Percentiles rank a stretch among this genome's conserved stretches.
These are phyloP conservation scores for Rachicladosporium sp. DNA, from an alignment of 2,329 filamentous ascomycete species.

Conservation along the genomic window DNA sequence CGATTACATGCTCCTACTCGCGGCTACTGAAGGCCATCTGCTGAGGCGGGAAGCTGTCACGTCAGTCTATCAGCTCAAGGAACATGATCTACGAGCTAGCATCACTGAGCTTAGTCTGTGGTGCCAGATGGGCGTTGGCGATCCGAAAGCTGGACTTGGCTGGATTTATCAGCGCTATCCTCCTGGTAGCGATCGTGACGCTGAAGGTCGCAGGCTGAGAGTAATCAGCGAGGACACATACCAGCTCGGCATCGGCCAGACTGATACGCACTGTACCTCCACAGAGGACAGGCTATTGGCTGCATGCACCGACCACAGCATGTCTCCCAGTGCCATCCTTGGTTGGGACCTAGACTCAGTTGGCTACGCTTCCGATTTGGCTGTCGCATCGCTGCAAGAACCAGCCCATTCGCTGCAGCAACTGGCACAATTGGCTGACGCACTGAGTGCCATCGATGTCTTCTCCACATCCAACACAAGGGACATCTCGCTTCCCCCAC, in stretches of 20 bases:
- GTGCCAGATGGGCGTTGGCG: slow-evolving; percentile 92
- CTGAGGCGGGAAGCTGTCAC: slow-evolving; percentile 55
- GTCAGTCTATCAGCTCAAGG: slow-evolving; percentile 56
- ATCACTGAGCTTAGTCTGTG: slow-evolving; percentile 84
- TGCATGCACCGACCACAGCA: slow-evolving; percentile 53
- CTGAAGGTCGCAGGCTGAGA: slow-evolving; percentile 54
- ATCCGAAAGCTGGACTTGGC: slow-evolving; percentile 69
- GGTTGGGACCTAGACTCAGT: slow-evolving; percentile 25
- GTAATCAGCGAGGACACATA: slow-evolving; percentile 78
- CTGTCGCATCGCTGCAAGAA: neutral
- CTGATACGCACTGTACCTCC: slow-evolving; percentile 23
- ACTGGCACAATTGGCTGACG: slow-evolving; percentile 44
- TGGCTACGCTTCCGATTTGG: neutral
- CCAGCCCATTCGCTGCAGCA: slow-evolving; percentile 29
- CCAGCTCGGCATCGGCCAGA: slow-evolving; percentile 58
- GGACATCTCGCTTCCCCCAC: slow-evolving; percentile 51
- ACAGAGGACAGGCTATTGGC: slow-evolving; percentile 51
- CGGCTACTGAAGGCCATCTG: slow-evolving; percentile 80
- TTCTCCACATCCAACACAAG: slow-evolving; percentile 41
- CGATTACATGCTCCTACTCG: slow-evolving; percentile 70
- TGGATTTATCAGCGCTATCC: slow-evolving; percentile 81
- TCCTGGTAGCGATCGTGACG: slow-evolving; percentile 55
- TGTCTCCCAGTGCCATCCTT: slow-evolving; percentile 25
- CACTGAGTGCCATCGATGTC: slow-evolving; percentile 55
- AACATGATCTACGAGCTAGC: slow-evolving; percentile 64